Conservation (phyloP, 805 yeast species). For the Myxozyma neglecta region DNA sequence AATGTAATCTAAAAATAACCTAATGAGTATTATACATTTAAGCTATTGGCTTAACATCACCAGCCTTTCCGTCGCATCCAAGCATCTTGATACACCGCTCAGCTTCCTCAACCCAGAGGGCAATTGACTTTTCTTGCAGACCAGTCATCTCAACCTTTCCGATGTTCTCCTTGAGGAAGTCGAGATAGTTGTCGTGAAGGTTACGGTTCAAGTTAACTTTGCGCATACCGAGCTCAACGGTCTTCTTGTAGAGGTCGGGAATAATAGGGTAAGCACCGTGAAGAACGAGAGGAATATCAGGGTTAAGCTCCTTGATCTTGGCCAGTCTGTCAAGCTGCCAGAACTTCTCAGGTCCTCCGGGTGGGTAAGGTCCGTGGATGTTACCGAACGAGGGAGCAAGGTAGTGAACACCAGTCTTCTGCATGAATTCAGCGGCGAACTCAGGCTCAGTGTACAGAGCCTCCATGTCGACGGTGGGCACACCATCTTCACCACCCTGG, state of each 20-base stretch:
- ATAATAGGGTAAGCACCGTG: conserved; percentile 43
- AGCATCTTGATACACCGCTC: conserved; percentile 38
- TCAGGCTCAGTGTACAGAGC: conserved; percentile 42
- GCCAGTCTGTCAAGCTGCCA: conserved; percentile 36
- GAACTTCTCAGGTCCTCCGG: conserved; percentile 41
- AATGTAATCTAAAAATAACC: background rate
- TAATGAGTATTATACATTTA: conserved; percentile 1
- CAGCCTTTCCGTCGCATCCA: conserved; percentile 39
- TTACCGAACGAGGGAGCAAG: conserved; percentile 46
- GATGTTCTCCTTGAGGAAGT: conserved; percentile 35
- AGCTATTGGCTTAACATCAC: conserved; percentile 11
- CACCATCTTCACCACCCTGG: conserved; percentile 46
- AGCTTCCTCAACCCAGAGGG: conserved; percentile 37
- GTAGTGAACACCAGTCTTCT: conserved; percentile 42
- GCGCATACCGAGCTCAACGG: conserved; percentile 39
- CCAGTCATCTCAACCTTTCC: conserved; percentile 36
- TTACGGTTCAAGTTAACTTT: conserved; percentile 42
- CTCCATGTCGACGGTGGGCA: conserved; percentile 38
- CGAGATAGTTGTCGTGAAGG: conserved; percentile 38
- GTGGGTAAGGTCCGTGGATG: conserved; percentile 44
- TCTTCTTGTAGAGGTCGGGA: conserved; percentile 37
- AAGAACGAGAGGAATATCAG: conserved; percentile 38
- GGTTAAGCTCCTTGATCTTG: conserved; percentile 30
- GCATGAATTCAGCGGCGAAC: conserved; percentile 39
- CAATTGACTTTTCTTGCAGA: conserved; percentile 37